Evolutionary conservation across 305 asterid genomes (phyloP).

Genomic region (Rubia tinctorum): DNA sequence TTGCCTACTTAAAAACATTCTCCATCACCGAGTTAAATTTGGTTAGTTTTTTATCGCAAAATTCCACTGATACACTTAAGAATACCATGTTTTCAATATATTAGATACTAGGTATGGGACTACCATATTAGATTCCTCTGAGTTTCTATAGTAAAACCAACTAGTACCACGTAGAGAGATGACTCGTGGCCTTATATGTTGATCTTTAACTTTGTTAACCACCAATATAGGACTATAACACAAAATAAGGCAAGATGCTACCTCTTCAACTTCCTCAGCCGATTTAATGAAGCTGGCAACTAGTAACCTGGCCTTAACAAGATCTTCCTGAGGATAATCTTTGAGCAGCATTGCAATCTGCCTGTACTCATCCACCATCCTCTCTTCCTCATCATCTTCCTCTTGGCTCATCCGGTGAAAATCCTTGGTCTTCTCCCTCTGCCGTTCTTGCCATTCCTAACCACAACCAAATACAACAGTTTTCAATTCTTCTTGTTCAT

Average conservation of each 20-base stretch:
- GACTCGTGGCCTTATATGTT: too few species aligned
- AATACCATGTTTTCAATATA: neutral
- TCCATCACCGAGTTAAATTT: neutral
- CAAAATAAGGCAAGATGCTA: slow-evolving; percentile 10
- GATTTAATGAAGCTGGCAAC: slow-evolving; percentile 81
- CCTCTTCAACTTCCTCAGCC: slow-evolving; percentile 97
- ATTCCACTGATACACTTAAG: neutral
- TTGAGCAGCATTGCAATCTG: slow-evolving; percentile 57
- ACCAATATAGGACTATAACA: too few species aligned
- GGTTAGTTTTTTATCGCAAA: neutral
- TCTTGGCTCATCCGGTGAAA: slow-evolving; percentile 46
- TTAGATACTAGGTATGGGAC: too few species aligned
- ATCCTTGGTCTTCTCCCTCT: slow-evolving; percentile 88
- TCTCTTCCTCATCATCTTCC: slow-evolving; percentile 87
- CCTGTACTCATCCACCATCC: slow-evolving; percentile 75
- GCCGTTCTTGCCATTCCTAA: slow-evolving; percentile 98
- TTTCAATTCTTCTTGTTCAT: neutral
- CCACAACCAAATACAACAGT: neutral
- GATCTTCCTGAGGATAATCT: slow-evolving; percentile 75
- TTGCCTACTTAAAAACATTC: neutral
- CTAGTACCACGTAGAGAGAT: too few species aligned
- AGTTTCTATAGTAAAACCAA: too few species aligned
- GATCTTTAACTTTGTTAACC: too few species aligned
- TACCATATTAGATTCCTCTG: too few species aligned
- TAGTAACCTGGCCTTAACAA: slow-evolving; percentile 70